Evolutionary conservation across 495 filamentous ascomycete species (phyloP), one percentile per base, ranked within the genome.

Genomic region (Penicillium canescens): DNA sequence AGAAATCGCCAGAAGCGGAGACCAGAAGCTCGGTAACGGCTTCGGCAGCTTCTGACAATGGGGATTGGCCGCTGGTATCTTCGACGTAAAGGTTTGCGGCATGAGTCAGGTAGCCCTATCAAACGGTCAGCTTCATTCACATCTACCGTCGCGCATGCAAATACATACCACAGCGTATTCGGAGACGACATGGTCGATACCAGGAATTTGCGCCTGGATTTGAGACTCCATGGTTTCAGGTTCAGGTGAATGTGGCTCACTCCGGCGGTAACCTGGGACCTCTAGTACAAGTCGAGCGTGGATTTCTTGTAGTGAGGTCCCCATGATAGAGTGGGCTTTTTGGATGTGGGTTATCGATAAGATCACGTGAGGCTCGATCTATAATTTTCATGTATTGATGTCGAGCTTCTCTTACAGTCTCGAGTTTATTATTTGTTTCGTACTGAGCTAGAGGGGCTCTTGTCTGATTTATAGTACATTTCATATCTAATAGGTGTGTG

Each of bases 141-240:
- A 36, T 35, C 11, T 38, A 18, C 42, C 7, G 16, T 24, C 48
- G 20, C 41, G 34, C 31, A 42, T 48, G 39, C 49, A 26, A 39
- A 43, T 35, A 69, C 76, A 59, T 70, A 79, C 78, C 56, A 91
- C 88, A 18, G 93, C 92, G 67, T 98, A 98, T 68, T 95, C 90
- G 35, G 91, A 90, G 46, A 98, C 77, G 51, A 96, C 83, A 40
- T 86, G 90, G 71, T 98, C 94, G 52, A 96, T 86, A 56, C 87
- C 86, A 43, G 94, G 93, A 52, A 98, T 85, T 60, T 88, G 85
- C 28, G 88, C 78, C 68, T 87, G 86, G 63, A 98, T 89, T 79
- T 97, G 89, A 59, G 87, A 79, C 74, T 98, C 93, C 94, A 98
- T 98, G 52, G 54, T 68, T 55, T 55, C 33, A 33, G 28, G 18